A percentile compares a stretch with the other conserved stretches of the same genome.
Evolutionary conservation across 257 asterid species (phyloP).

Genomic region (Solanum infundibuliforme): DNA sequence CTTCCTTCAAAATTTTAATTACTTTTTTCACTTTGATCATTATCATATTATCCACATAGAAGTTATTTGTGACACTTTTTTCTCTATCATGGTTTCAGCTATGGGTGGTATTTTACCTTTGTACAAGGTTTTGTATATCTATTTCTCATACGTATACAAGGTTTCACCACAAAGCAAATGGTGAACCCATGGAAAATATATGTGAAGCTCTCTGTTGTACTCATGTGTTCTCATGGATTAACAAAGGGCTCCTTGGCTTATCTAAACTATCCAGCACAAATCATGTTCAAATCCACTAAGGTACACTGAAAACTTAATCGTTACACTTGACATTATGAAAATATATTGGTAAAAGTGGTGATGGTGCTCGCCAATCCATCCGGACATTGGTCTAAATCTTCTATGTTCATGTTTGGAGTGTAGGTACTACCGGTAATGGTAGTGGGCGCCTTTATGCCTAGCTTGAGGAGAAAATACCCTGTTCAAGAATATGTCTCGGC

Average conservation of each 20-base stretch:
- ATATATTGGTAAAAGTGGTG: neutral
- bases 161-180: slow-evolving; percentile 90
- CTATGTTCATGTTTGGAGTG: slow-evolving; percentile 5
- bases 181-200: slow-evolving; percentile 92
- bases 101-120: slow-evolving; percentile 92
- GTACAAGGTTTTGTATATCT: slow-evolving; percentile 87
- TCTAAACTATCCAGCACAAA: slow-evolving; percentile 92
- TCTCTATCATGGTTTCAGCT: slow-evolving; percentile 37
- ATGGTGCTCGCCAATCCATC: neutral
- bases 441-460: slow-evolving; percentile 92
- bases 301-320: slow-evolving; percentile 15
- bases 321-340: neutral
- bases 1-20: neutral
- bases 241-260: slow-evolving; percentile 91
- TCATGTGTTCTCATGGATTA: slow-evolving; percentile 94
- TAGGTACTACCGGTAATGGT: slow-evolving; percentile 93
- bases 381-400: neutral
- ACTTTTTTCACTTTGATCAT: neutral
- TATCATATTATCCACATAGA: neutral
- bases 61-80: neutral
- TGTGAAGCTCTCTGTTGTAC: slow-evolving; percentile 79
- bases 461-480: slow-evolving; percentile 83
- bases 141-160: slow-evolving; percentile 59
- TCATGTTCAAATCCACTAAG: slow-evolving; percentile 96
- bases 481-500: slow-evolving; percentile 77